These are phyloP conservation scores for Sporothrix dimorphospora DNA, from an alignment of 2,329 filamentous ascomycete genomes.

Conservation along the genomic window DNA sequence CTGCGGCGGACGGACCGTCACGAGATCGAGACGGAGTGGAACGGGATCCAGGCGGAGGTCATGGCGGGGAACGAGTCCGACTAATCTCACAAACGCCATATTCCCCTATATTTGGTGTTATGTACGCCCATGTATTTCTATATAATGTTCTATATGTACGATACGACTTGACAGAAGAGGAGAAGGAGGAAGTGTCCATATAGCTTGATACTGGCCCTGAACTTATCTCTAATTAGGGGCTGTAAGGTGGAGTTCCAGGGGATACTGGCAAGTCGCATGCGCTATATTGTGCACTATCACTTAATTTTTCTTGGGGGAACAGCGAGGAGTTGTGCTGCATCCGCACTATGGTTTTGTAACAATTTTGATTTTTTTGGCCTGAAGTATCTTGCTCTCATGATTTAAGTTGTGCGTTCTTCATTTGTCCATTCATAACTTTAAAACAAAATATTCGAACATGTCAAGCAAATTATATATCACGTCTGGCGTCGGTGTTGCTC, in stretches of 20 bases:
- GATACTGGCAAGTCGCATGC: background rate
- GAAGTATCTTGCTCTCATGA: background rate
- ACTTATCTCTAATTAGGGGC: background rate
- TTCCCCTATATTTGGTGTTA: background rate
- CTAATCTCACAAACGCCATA: background rate
- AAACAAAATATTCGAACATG: background rate
- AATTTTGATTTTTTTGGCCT: background rate
- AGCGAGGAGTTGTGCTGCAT: slow-evolving; percentile 14
- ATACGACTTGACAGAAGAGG: background rate
- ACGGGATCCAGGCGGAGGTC: slow-evolving; percentile 42
- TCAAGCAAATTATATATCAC: background rate
- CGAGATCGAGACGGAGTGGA: slow-evolving; percentile 46
- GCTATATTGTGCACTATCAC: background rate
- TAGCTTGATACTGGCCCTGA: background rate
- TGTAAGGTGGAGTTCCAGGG: background rate
- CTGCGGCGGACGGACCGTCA: slow-evolving; percentile 44
- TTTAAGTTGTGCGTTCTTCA: background rate
- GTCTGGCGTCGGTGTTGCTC: background rate
- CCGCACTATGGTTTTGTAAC: background rate
- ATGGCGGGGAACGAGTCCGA: slow-evolving; percentile 37
- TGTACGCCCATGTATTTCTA: background rate
- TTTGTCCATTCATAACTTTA: background rate
- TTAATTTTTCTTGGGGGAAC: background rate
- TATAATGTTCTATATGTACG: background rate
- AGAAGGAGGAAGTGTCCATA: background rate